These are phyloP conservation scores for Clonostachys chloroleuca DNA, from an alignment of 2,329 filamentous ascomycete genomes.

Conservation along the genomic window DNA sequence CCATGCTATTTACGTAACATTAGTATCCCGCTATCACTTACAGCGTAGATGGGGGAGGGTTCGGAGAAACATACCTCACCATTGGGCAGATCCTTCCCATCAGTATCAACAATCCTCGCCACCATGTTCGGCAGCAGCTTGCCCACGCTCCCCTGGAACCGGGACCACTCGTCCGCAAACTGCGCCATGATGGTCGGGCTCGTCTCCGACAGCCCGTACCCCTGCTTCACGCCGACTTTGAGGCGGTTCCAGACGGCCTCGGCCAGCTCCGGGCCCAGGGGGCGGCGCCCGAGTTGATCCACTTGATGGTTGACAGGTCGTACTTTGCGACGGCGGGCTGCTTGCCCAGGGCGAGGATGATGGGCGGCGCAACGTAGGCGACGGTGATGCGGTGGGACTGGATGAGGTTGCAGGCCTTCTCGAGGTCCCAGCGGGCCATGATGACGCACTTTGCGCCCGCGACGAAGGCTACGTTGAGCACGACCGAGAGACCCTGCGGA, in stretches of 20 bases:
- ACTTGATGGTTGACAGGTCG: conserved; percentile 72
- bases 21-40: conserved; percentile 13
- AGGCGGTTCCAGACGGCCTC: conserved; percentile 70
- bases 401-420: conserved; percentile 71
- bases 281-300: conserved; percentile 89
- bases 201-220: conserved; percentile 87
- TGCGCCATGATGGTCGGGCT: conserved; percentile 75
- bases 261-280: conserved; percentile 76
- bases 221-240: conserved; percentile 81
- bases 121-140: conserved; percentile 73
- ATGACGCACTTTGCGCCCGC: conserved; percentile 73
- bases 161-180: conserved; percentile 70
- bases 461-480: conserved; percentile 20
- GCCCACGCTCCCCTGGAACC: conserved; percentile 74
- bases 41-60: conserved; percentile 10
- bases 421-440: conserved; percentile 72
- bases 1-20: conserved; percentile 30
- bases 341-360: conserved; percentile 77
- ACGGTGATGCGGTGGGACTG: conserved; percentile 74
- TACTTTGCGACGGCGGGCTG: conserved; percentile 75
- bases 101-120: conserved; percentile 72
- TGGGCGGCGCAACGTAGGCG: conserved; percentile 77
- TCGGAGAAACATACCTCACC: conserved; percentile 29
- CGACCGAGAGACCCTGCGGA: conserved; percentile 21
- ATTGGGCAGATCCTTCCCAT: conserved; percentile 48